These are phyloP conservation scores for Psidium guajava DNA, from an alignment of 345 rosid genomes.

Conservation along the genomic window DNA sequence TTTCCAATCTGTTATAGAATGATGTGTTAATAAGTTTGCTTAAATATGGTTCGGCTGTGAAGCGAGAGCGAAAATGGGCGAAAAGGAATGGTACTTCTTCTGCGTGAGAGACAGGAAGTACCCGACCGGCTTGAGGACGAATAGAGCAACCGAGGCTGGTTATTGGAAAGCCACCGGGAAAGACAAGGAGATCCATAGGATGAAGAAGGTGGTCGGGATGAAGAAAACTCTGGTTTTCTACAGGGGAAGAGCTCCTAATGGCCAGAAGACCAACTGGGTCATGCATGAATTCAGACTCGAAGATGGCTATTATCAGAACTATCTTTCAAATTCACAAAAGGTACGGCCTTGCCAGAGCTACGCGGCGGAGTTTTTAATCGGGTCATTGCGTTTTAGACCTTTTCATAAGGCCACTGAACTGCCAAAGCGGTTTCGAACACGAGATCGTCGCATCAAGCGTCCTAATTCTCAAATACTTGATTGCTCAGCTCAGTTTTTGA, in stretches of 20 bases:
- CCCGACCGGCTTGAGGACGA: constrained; percentile 84
- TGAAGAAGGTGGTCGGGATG: constrained; percentile 80
- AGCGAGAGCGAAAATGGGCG: constrained; percentile 97
- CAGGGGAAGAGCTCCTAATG: constrained; percentile 85
- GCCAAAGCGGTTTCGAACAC: neutral
- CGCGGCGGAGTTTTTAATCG: neutral
- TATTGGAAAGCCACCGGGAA: constrained; percentile 98
- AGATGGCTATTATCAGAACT: neutral
- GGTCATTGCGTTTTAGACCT: constrained; percentile 49
- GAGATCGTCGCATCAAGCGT: neutral
- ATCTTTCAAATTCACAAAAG: neutral
- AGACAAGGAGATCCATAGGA: constrained; percentile 68
- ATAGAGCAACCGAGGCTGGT: constrained; percentile 85
- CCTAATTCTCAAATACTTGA: neutral
- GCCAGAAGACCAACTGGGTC: constrained; percentile 73
- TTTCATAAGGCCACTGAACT: neutral
- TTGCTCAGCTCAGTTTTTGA: neutral
- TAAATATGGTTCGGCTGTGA: neutral
- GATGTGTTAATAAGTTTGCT: neutral
- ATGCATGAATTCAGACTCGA: constrained; percentile 86
- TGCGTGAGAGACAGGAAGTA: constrained; percentile 83
- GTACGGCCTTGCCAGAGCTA: neutral
- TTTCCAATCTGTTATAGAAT: neutral
- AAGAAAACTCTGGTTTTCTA: constrained; percentile 93
- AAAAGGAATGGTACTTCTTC: constrained; percentile 95